phyloP scores from a whole-genome alignment of 2,329 filamentous ascomycete species.

The Geosmithia morbida region DNA sequence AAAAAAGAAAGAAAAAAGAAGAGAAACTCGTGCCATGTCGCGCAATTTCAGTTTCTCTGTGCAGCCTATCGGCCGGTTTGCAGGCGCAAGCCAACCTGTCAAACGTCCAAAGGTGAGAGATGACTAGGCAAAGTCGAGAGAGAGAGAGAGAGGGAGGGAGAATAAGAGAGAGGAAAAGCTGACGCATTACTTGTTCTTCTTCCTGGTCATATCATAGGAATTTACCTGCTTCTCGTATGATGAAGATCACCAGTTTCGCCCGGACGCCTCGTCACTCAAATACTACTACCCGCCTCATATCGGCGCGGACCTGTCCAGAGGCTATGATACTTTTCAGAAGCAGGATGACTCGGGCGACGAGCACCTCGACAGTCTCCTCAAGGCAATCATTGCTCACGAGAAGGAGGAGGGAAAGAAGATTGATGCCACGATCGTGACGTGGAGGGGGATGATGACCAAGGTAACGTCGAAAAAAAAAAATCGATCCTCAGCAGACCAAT shows the following conservation, averaged over 20 bases:
- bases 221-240: conserved; percentile 92
- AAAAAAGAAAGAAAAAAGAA: background rate
- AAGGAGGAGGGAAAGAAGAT: conserved; percentile 49
- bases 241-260: conserved; percentile 59
- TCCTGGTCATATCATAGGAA: conserved; percentile 59
- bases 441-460: conserved; percentile 98
- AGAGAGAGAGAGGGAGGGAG: too few species aligned
- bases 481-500: too few species aligned
- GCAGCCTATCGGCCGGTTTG: conserved; percentile 56
- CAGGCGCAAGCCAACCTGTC: conserved; percentile 53
- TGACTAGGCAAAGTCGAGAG: too few species aligned
- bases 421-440: conserved; percentile 73
- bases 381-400: conserved; percentile 62
- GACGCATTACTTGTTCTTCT: too few species aligned
- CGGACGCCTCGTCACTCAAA: conserved; percentile 65
- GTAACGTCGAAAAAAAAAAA: too few species aligned
- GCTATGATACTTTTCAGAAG: conserved; percentile 72
- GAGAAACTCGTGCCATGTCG: background rate
- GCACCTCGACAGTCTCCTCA: conserved; percentile 73
- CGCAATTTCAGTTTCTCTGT: conserved; percentile 38
- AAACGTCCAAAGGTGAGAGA: conserved; percentile 59
- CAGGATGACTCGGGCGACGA: conserved; percentile 73
- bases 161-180: too few species aligned
- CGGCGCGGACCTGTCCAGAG: conserved; percentile 59
- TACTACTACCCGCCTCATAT: conserved; percentile 76